Evolutionary conservation across 1,284 basidiomycete genomes (phyloP).

Genomic region (Volvariella surrecta): DNA sequence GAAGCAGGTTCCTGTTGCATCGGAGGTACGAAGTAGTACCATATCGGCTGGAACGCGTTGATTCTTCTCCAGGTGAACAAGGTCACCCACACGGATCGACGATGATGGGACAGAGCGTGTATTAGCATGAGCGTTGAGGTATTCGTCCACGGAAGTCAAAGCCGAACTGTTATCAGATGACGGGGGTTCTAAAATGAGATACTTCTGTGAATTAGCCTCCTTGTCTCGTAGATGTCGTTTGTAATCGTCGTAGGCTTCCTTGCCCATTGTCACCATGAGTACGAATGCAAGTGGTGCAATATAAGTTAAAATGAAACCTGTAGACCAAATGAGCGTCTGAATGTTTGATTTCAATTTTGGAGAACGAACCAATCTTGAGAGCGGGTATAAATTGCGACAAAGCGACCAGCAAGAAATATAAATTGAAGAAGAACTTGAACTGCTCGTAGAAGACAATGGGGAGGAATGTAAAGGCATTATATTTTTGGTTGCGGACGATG

Average conservation of each 20-base stretch:
- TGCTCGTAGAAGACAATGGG: slow-evolving; percentile 98
- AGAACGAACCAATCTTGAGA: slow-evolving; percentile 79
- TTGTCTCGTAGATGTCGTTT: slow-evolving; percentile 85
- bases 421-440: slow-evolving; percentile 99
- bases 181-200: slow-evolving; percentile 68
- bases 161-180: slow-evolving; percentile 20
- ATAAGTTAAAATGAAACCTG: slow-evolving; percentile 94
- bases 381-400: slow-evolving; percentile 95
- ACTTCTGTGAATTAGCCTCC: slow-evolving; percentile 92
- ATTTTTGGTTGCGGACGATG: slow-evolving; percentile 96
- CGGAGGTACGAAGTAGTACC: slow-evolving; percentile 83
- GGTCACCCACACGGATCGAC: slow-evolving; percentile 84
- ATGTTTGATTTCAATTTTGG: background rate
- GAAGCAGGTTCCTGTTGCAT: slow-evolving; percentile 89
- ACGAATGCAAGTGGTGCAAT: slow-evolving; percentile 96
- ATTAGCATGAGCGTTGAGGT: slow-evolving; percentile 35
- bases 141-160: slow-evolving; percentile 22
- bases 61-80: slow-evolving; percentile 93
- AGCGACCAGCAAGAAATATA: slow-evolving; percentile 97
- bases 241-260: slow-evolving; percentile 98
- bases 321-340: background rate
- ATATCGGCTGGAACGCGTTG: slow-evolving; percentile 95
- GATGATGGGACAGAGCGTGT: slow-evolving; percentile 84
- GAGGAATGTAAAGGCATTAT: slow-evolving; percentile 90
- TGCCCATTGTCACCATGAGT: slow-evolving; percentile 91